Evolutionary conservation across 495 filamentous ascomycete species (phyloP), one percentile per base, ranked within the genome.

Genomic region (Neurospora sp.): DNA sequence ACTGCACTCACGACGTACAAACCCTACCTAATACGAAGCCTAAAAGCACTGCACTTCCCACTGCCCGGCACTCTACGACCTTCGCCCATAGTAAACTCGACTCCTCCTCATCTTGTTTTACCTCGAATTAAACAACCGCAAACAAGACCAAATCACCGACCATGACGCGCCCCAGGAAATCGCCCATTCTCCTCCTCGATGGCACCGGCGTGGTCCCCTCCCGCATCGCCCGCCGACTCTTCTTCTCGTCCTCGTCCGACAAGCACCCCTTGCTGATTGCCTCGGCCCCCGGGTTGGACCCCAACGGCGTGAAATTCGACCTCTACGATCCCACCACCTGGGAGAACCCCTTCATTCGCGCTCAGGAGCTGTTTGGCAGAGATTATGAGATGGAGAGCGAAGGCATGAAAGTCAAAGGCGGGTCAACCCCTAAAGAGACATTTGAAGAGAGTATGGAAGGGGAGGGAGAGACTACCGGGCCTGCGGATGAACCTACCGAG

Each of bases 171-270:
- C n/a, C 49, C 27, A 16, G 23, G 14, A 73, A 42, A 37, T 16
- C 72, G 8, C 72, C 77, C 46, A 74, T 88, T 75, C 80, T 88
- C 20, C 74, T 88, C 14, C 78, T 83, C 4, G 87, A 86, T 62
- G 87, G 85, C 70, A 85, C 82, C 16, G 86, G 86, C 74, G 87
- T 85, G 42, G 79, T 86, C 18, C 82, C 83, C 60, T 78, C 78
- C 54, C 82, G 83, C 40, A 79, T 87, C 27, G 84, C 80, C 37
- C 73, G 42, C 9, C 82, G 84, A 8, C 81, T 87, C 14, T 35
- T 49, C 44, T 49, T 14, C 31, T 35, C 54, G 27, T 35, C 54
- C 37, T 71, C 80, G 3, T 73, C 74, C 18, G 69, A 75, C 39
- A 44, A 54, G 42, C 70, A 81, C 49, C 80, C 79, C 18, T 74